Percentiles rank a stretch among this genome's conserved stretches.
These are phyloP conservation scores for Leishmania turanica DNA, from an alignment of 208 protist genomes.

Conservation along the genomic window DNA sequence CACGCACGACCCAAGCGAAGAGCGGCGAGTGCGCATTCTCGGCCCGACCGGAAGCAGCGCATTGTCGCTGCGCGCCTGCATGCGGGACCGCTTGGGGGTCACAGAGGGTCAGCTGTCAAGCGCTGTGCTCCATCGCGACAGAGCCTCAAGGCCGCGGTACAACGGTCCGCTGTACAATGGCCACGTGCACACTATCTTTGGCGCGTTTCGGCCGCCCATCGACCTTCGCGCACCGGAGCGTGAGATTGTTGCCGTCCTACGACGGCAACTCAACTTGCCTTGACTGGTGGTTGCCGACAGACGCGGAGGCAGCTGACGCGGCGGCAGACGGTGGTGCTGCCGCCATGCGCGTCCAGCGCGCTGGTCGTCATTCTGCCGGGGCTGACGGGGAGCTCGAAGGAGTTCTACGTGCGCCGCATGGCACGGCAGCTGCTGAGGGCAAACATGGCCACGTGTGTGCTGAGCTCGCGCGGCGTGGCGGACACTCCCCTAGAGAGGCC, in stretches of 20 bases:
- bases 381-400: conserved; percentile 48
- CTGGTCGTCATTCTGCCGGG: conserved; percentile 72
- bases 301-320: conserved; percentile 13
- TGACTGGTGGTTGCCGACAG: conserved; percentile 47
- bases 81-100: conserved; percentile 21
- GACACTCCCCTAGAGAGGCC: conserved; percentile 60
- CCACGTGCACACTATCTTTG: conserved; percentile 66
- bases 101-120: conserved; percentile 22
- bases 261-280: conserved; percentile 67
- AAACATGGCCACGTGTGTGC: conserved; percentile 40
- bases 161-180: conserved; percentile 55
- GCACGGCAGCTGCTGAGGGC: conserved; percentile 25
- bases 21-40: conserved; percentile 25
- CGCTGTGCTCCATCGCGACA: conserved; percentile 7
- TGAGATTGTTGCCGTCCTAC: conserved; percentile 43
- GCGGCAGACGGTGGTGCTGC: conserved; percentile 2
- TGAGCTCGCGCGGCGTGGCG: conserved; percentile 65
- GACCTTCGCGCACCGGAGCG: conserved; percentile 33
- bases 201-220: conserved; percentile 35
- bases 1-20: not conserved
- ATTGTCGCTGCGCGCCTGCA: not conserved
- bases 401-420: conserved; percentile 62
- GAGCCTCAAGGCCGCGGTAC: conserved; percentile 26
- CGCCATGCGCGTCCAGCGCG: conserved; percentile 18
- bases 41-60: conserved; percentile 5